phyloP scores from a whole-genome alignment of 2,329 filamentous ascomycete species.

The Colletotrichum gigasporum region DNA sequence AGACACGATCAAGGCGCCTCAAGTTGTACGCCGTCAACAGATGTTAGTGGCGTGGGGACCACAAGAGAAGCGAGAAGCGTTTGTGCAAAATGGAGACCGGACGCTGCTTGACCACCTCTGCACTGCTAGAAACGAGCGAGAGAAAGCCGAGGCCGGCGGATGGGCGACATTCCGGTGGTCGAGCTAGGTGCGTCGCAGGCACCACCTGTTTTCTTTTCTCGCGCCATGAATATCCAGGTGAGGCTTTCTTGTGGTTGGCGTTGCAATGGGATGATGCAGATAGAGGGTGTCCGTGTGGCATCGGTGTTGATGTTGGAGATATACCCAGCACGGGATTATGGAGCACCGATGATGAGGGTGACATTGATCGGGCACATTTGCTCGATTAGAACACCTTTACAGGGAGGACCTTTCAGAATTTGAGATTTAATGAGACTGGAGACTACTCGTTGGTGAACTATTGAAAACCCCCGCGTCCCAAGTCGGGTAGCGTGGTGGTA shows the following conservation, averaged over 20 bases:
- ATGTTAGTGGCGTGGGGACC: constrained; percentile 50
- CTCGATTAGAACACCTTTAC: neutral
- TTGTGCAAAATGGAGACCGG: constrained; percentile 38
- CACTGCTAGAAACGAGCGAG: constrained; percentile 33
- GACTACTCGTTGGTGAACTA: too few species aligned
- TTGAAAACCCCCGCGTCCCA: too few species aligned
- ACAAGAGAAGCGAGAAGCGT: constrained; percentile 42
- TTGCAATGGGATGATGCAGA: too few species aligned
- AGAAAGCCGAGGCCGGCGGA: constrained; percentile 22
- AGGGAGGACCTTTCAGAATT: too few species aligned
- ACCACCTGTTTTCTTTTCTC: too few species aligned
- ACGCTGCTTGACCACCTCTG: constrained; percentile 43
- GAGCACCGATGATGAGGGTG: neutral
- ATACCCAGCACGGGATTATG: neutral
- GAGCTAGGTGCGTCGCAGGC: neutral
- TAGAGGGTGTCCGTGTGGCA: neutral
- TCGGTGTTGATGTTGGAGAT: neutral
- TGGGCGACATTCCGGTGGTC: constrained; percentile 27
- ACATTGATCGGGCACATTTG: neutral
- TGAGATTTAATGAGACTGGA: too few species aligned
- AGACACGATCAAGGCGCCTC: constrained; percentile 44
- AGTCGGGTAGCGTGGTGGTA: too few species aligned
- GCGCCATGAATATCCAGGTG: neutral
- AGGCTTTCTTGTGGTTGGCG: neutral
- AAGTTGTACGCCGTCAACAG: constrained; percentile 47